Conservation (phyloP, 2,329 filamentous ascomycete species). For the Beauveria australis region DNA sequence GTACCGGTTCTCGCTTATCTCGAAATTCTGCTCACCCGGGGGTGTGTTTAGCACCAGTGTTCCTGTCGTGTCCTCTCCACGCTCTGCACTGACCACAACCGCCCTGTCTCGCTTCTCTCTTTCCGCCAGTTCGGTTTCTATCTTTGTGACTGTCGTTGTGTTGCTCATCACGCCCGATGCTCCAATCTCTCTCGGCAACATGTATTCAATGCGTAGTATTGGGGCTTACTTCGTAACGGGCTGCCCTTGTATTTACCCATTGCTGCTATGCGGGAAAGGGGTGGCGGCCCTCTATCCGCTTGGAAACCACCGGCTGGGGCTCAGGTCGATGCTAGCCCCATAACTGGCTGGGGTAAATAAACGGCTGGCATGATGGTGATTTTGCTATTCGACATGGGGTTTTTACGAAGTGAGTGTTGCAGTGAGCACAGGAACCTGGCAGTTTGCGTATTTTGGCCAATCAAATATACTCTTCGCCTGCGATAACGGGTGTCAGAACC, state of each 20-base stretch:
- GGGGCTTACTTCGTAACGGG: too few species aligned
- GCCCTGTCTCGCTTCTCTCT: neutral
- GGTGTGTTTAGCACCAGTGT: neutral
- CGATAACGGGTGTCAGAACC: neutral
- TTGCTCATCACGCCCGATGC: neutral
- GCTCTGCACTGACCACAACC: neutral
- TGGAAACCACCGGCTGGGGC: neutral
- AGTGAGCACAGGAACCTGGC: neutral
- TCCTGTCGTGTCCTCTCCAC: neutral
- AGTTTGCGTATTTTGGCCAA: slow-evolving; percentile 8
- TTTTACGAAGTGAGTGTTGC: neutral
- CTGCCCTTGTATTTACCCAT: too few species aligned
- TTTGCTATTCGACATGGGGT: neutral
- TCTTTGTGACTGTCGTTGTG: neutral
- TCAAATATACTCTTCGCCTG: neutral
- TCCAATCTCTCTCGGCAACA: too few species aligned
- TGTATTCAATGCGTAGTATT: too few species aligned
- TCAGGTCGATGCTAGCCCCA: neutral
- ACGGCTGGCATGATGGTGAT: neutral
- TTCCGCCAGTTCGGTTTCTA: neutral
- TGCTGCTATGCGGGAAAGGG: too few species aligned
- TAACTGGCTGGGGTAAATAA: neutral
- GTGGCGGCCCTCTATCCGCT: neutral
- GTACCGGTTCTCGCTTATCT: slow-evolving; percentile 25
- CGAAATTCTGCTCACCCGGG: neutral